Percentiles rank a stretch among this genome's conserved stretches.
Evolutionary conservation across 208 protist species (phyloP).

Genomic region (Trypanosoma caninum): DNA sequence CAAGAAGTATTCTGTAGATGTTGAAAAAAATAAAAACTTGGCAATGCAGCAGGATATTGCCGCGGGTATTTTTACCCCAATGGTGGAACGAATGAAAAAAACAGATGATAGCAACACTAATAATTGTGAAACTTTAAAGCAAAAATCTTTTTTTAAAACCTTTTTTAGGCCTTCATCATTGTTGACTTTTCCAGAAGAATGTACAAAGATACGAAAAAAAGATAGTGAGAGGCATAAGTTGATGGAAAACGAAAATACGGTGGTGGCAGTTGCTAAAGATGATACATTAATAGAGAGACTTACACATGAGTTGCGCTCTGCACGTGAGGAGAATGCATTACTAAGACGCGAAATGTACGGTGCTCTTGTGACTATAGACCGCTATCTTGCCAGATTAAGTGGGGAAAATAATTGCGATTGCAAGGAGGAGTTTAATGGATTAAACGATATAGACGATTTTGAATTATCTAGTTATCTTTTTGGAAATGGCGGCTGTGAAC

Average conservation of each 20-base stretch:
- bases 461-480: not conserved
- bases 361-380: not conserved
- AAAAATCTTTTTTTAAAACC: too few species aligned
- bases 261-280: not conserved
- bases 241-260: too few species aligned
- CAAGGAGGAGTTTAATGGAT: not conserved
- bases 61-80: not conserved
- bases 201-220: too few species aligned
- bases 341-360: slow-evolving; percentile 12
- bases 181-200: not conserved
- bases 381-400: not conserved
- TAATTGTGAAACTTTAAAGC: too few species aligned
- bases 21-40: too few species aligned
- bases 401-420: not conserved
- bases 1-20: too few species aligned
- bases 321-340: not conserved
- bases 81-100: not conserved
- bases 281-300: not conserved
- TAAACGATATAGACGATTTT: not conserved
- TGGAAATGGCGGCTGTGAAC: slow-evolving; percentile 2
- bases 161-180: not conserved
- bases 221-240: too few species aligned
- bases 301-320: not conserved
- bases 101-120: too few species aligned
- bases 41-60: too few species aligned